These are phyloP conservation scores for Pilatotrama ljubarskyi DNA, from an alignment of 768 basidiomycete species.

Conservation along the genomic window DNA sequence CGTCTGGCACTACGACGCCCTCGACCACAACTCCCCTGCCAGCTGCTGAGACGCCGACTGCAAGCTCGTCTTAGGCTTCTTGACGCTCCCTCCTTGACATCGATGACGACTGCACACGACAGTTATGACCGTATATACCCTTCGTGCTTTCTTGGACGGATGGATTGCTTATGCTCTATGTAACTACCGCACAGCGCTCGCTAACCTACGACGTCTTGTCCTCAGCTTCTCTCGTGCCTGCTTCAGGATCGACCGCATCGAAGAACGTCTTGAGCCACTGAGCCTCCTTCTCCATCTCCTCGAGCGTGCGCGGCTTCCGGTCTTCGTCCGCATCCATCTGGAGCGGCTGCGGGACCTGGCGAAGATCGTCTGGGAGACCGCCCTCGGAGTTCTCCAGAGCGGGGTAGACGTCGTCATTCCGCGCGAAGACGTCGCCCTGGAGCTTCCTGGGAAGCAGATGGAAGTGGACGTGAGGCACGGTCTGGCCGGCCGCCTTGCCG, in stretches of 20 bases:
- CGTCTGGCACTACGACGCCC: neutral
- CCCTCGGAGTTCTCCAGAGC: slow-evolving; percentile 69
- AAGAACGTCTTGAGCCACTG: slow-evolving; percentile 49
- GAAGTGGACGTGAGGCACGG: slow-evolving; percentile 94
- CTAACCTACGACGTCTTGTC: neutral
- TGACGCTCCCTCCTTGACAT: too few relatives aligned
- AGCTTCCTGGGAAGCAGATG: slow-evolving; percentile 85
- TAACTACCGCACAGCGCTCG: neutral
- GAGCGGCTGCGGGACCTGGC: slow-evolving; percentile 26
- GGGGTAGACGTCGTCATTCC: slow-evolving; percentile 78
- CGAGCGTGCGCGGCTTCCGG: slow-evolving; percentile 42
- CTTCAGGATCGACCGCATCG: slow-evolving; percentile 11
- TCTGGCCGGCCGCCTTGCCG: slow-evolving; percentile 82
- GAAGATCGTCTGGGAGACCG: slow-evolving; percentile 44
- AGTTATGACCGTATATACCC: neutral
- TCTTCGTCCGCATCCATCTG: slow-evolving; percentile 47
- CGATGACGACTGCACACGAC: neutral
- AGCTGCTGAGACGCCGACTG: neutral
- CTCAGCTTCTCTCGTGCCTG: neutral
- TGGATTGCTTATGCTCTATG: slow-evolving; percentile 1
- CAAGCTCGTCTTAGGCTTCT: neutral
- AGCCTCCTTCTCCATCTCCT: slow-evolving; percentile 60
- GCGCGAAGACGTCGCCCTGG: slow-evolving; percentile 63
- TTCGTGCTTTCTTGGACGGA: neutral
- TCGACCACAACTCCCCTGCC: neutral